phyloP scores from a whole-genome alignment of 345 rosid species.

The Salix dunnii region DNA sequence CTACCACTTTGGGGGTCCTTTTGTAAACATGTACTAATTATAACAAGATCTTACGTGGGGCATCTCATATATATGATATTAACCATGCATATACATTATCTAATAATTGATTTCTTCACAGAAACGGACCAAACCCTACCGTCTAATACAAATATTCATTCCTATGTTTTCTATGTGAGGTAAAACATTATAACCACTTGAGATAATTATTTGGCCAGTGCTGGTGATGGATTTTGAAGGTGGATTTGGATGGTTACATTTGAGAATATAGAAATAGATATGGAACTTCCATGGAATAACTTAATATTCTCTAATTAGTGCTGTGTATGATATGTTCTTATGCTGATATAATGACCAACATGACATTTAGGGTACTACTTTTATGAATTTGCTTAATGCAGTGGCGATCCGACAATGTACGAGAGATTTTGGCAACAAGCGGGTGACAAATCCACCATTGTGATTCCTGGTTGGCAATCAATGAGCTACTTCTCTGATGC shows the following conservation, averaged over 20 bases:
- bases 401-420: constrained; percentile 94
- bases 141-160: not conserved
- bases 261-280: not conserved
- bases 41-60: constrained; percentile 12
- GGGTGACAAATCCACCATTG: constrained; percentile 65
- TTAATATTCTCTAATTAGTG: not conserved
- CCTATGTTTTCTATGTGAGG: no score
- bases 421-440: constrained; percentile 64
- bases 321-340: not conserved
- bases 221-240: not conserved
- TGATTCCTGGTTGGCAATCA: constrained; percentile 86
- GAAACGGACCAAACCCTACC: constrained; percentile 13
- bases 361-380: constrained; percentile 1
- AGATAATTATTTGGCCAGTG: not conserved
- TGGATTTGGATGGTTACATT: not conserved
- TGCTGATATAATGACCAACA: not conserved
- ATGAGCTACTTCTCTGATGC: constrained; percentile 79
- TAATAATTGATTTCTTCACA: constrained; percentile 23
- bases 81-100: constrained; percentile 20
- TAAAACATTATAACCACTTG: no score
- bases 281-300: not conserved
- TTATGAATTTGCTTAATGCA: constrained; percentile 27
- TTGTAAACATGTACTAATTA: not conserved
- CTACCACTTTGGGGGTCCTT: constrained; percentile 24
- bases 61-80: constrained; percentile 17